Conservation (phyloP, 2,329 filamentous ascomycete genomes). For the Trichocomaceae sp. region DNA sequence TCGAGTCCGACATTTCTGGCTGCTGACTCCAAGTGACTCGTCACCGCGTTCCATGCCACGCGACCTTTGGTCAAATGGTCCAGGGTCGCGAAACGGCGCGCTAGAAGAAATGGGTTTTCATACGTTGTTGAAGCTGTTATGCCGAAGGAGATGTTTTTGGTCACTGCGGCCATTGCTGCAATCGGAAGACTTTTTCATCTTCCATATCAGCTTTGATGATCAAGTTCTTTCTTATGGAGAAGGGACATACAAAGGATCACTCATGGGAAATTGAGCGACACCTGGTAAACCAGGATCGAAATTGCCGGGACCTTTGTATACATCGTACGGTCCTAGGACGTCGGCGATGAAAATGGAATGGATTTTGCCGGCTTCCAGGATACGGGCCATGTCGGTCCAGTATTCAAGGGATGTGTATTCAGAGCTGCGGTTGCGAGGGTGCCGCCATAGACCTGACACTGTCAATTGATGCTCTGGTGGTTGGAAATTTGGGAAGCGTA, state of each 20-base stretch:
- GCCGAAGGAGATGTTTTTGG: constrained; percentile 60
- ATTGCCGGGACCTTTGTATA: constrained; percentile 57
- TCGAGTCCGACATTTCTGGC: constrained; percentile 55
- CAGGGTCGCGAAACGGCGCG: constrained; percentile 56
- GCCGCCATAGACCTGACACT: not conserved
- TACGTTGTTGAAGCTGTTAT: constrained; percentile 63
- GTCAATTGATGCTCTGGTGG: not conserved
- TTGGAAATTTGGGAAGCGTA: not conserved
- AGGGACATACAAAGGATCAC: constrained; percentile 57
- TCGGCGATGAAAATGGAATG: constrained; percentile 48
- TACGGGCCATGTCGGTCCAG: constrained; percentile 43
- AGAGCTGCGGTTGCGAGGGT: constrained; percentile 25
- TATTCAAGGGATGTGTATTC: constrained; percentile 40
- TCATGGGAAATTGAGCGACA: constrained; percentile 65
- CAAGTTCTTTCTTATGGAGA: too few relatives aligned
- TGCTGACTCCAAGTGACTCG: constrained; percentile 60
- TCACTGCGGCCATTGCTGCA: constrained; percentile 61
- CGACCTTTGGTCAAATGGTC: constrained; percentile 61
- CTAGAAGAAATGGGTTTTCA: constrained; percentile 62
- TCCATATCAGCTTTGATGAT: too few relatives aligned
- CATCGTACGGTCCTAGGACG: constrained; percentile 57
- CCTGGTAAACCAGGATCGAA: constrained; percentile 54
- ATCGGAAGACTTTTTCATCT: constrained; percentile 48
- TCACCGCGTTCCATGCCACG: constrained; percentile 58
- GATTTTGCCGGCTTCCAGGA: constrained; percentile 44